phyloP scores from a whole-genome alignment of 768 basidiomycete genomes.

The Suillus sp. region DNA sequence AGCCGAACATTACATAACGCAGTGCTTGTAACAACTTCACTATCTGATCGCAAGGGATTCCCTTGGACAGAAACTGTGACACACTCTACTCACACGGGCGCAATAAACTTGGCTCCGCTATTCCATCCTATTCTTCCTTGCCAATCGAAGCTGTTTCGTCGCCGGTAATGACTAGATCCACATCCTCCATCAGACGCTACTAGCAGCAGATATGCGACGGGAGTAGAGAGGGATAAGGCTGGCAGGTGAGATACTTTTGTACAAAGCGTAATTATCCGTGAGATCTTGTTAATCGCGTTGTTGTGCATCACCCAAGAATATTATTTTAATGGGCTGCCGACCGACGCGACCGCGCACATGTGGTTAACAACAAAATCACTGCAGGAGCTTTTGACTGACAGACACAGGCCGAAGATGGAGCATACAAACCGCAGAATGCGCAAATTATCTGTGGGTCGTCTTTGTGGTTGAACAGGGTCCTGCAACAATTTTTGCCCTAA shows the following conservation, averaged over 20 bases:
- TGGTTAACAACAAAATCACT: not conserved
- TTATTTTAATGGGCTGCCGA: not conserved
- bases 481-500: not conserved
- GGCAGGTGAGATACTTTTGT: not conserved
- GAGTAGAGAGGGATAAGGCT: not conserved
- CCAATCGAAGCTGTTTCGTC: not conserved
- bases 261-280: not conserved
- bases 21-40: not conserved
- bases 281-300: not conserved
- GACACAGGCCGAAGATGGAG: not conserved
- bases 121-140: not conserved
- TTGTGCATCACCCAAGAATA: not conserved
- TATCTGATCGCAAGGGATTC: too few relatives aligned
- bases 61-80: not conserved
- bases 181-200: not conserved
- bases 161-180: not conserved
- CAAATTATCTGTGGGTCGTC: not conserved
- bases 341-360: not conserved
- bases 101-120: not conserved
- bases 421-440: not conserved
- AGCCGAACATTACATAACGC: too few relatives aligned
- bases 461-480: not conserved
- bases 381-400: not conserved
- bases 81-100: not conserved
- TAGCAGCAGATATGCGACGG: not conserved